phyloP scores from a whole-genome alignment of 78 protist genomes.

The Chrysochromulina parva region DNA sequence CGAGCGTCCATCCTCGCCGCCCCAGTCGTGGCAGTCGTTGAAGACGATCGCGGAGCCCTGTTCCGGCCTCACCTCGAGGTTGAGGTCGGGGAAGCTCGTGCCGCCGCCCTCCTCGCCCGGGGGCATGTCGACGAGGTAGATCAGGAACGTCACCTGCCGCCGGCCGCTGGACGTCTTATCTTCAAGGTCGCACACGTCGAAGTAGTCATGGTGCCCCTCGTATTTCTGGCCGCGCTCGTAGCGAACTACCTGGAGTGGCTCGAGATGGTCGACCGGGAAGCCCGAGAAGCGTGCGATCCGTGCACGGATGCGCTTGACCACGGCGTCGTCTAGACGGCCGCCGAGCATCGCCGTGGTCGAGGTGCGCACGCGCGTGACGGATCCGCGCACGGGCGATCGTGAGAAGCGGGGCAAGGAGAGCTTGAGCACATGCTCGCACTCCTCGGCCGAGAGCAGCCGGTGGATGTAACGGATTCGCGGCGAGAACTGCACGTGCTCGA shows the following conservation, averaged over 20 bases:
- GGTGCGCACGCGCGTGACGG: constrained; percentile 25
- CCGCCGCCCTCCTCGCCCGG: constrained; percentile 17
- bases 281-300: constrained; percentile 29
- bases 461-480: constrained; percentile 21
- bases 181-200: background rate
- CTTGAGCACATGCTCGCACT: background rate
- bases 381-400: constrained; percentile 15
- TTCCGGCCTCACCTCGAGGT: background rate
- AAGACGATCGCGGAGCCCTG: background rate
- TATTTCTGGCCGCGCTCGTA: constrained; percentile 5
- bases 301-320: background rate
- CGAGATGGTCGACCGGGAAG: background rate
- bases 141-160: constrained; percentile 8
- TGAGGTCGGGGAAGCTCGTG: constrained; percentile 9
- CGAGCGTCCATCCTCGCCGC: constrained; percentile 11
- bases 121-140: constrained; percentile 7
- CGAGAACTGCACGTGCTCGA: background rate
- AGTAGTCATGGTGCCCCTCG: constrained; percentile 14
- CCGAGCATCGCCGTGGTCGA: constrained; percentile 16
- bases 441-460: background rate
- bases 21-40: constrained; percentile 19
- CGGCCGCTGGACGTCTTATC: background rate
- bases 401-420: background rate
- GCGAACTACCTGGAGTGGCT: constrained; percentile 3
- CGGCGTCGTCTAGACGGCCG: background rate